Conservation (phyloP, 352 stramenopile species). For the Phytopythium ostracodes region DNA sequence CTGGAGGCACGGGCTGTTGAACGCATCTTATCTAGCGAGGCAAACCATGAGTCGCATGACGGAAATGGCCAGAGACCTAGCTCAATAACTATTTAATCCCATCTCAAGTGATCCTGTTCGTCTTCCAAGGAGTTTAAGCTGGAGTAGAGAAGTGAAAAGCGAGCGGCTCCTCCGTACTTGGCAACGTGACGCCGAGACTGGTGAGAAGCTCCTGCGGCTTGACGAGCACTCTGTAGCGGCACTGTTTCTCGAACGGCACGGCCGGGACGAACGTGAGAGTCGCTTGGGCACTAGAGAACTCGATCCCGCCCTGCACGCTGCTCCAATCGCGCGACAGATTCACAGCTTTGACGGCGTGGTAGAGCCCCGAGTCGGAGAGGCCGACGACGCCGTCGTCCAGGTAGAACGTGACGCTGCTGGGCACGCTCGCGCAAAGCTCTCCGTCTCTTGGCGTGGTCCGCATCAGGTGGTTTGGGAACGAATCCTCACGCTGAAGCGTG, state of each 20-base stretch:
- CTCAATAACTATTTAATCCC: slow-evolving; percentile 16
- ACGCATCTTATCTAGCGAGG: background rate
- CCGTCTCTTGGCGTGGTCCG: slow-evolving; percentile 9
- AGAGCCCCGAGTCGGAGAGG: slow-evolving; percentile 14
- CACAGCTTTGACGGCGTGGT: slow-evolving; percentile 20
- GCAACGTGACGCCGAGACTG: slow-evolving; percentile 20
- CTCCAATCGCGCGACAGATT: slow-evolving; percentile 21
- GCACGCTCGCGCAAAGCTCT: slow-evolving; percentile 12
- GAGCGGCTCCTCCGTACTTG: slow-evolving; percentile 11
- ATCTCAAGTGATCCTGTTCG: slow-evolving; percentile 1
- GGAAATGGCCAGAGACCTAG: background rate
- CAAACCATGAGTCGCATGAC: too few species aligned
- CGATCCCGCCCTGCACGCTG: slow-evolving; percentile 18
- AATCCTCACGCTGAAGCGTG: background rate
- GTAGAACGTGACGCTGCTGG: slow-evolving; percentile 16
- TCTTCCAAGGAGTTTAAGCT: background rate
- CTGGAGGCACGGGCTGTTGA: slow-evolving; percentile 55
- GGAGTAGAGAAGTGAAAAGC: slow-evolving; percentile 23
- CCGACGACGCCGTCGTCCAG: slow-evolving; percentile 20
- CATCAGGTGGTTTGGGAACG: slow-evolving; percentile 15
- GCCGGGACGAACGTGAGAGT: slow-evolving; percentile 19
- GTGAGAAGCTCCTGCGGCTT: slow-evolving; percentile 23
- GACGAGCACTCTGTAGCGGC: slow-evolving; percentile 16
- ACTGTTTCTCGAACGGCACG: slow-evolving; percentile 22
- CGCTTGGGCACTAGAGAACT: slow-evolving; percentile 11